A percentile compares a stretch with the other conserved stretches of the same genome.
Conservation (phyloP, 2,329 filamentous ascomycete species). For the Tolypocladium ophioglossoides region DNA sequence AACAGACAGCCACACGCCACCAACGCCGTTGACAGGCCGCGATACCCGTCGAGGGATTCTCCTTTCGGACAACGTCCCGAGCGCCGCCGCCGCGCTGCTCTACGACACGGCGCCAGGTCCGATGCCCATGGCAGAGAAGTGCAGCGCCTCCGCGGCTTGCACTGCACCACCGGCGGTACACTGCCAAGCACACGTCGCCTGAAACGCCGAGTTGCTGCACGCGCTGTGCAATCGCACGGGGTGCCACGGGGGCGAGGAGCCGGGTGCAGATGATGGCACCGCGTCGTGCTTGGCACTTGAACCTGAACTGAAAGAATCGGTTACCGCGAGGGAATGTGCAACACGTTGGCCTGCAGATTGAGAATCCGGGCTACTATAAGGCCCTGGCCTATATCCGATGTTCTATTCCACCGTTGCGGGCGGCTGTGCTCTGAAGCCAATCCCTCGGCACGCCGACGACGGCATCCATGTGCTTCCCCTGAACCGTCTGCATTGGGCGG, state of each 20-base stretch:
- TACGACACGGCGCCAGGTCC: background rate
- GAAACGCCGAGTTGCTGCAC: background rate
- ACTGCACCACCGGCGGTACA: too few species aligned
- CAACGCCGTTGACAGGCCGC: background rate
- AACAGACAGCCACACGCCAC: constrained; percentile 12
- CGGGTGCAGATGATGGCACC: background rate
- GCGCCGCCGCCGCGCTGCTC: background rate
- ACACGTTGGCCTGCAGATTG: background rate
- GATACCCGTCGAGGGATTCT: background rate
- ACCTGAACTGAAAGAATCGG: background rate
- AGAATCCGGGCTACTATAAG: too few species aligned
- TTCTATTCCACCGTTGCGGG: background rate
- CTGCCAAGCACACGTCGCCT: background rate
- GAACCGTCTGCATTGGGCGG: background rate
- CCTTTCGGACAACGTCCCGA: background rate
- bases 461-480: background rate
- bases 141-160: too few species aligned
- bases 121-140: background rate
- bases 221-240: background rate
- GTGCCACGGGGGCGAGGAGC: background rate
- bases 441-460: background rate
- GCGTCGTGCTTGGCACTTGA: too few species aligned
- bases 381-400: background rate
- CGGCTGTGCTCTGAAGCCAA: background rate
- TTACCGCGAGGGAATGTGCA: background rate